Evolutionary conservation across 1,139 yeast genomes (phyloP).

Genomic region (Pichia sp.): DNA sequence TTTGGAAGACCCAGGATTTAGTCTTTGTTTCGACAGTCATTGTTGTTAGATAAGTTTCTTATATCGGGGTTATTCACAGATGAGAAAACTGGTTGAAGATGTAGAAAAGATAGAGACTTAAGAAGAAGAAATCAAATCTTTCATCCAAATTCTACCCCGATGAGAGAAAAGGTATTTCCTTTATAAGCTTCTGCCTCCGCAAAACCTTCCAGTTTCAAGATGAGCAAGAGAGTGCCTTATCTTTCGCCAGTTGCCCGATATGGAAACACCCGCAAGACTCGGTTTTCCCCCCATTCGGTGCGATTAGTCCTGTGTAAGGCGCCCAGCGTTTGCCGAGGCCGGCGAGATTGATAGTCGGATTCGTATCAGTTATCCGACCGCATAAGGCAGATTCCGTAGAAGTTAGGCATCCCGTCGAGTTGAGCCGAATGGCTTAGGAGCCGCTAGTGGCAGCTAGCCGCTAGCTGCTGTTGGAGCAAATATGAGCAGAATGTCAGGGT

Average conservation of each 20-base stretch:
- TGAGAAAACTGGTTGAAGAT: no score
- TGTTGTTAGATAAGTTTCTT: background rate
- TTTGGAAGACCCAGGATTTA: conserved; percentile 24
- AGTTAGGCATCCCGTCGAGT: no score
- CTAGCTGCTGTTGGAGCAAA: background rate
- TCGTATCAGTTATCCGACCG: background rate
- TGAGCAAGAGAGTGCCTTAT: background rate
- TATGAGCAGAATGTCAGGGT: background rate
- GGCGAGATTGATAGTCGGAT: background rate
- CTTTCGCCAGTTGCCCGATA: conserved; percentile 8
- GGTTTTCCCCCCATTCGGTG: background rate
- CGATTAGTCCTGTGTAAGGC: background rate
- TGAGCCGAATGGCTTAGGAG: no score
- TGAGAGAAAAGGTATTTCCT: no score
- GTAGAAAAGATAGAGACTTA: no score
- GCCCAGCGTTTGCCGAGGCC: background rate
- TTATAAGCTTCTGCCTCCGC: background rate
- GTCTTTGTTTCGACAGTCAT: conserved; percentile 21
- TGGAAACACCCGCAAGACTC: conserved; percentile 10
- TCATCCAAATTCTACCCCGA: background rate
- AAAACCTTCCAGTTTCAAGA: background rate
- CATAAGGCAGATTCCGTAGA: background rate
- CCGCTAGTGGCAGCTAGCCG: background rate
- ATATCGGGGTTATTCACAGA: no score
- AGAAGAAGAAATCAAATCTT: background rate